phyloP scores from a whole-genome alignment of 2,329 filamentous ascomycete genomes.

The Microsporum audouinii region DNA sequence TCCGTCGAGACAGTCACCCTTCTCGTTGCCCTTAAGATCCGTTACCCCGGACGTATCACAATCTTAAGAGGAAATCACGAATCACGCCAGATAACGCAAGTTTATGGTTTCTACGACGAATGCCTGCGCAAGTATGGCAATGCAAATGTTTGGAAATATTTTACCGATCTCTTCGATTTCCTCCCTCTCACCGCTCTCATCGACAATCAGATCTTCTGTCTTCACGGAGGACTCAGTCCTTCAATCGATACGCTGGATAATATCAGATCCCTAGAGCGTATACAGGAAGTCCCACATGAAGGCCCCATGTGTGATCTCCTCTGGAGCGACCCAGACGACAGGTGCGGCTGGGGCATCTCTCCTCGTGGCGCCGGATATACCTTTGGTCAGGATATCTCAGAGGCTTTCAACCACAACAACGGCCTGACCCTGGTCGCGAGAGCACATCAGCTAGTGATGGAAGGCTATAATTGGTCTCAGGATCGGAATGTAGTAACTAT shows the following conservation, averaged over 20 bases:
- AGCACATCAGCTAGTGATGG: slow-evolving; percentile 64
- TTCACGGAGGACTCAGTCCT: slow-evolving; percentile 60
- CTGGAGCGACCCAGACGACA: slow-evolving; percentile 63
- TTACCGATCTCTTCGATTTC: slow-evolving; percentile 68
- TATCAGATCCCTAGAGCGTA: slow-evolving; percentile 60
- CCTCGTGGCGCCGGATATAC: slow-evolving; percentile 54
- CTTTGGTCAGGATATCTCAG: slow-evolving; percentile 60
- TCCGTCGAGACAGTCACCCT: slow-evolving; percentile 62
- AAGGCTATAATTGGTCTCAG: slow-evolving; percentile 80
- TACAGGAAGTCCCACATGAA: slow-evolving; percentile 66
- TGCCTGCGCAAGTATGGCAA: slow-evolving; percentile 68
- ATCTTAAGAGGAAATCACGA: slow-evolving; percentile 66
- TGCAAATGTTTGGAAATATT: slow-evolving; percentile 67
- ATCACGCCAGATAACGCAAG: slow-evolving; percentile 65
- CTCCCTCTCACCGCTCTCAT: slow-evolving; percentile 62
- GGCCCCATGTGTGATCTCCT: slow-evolving; percentile 67
- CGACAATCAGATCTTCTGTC: slow-evolving; percentile 61
- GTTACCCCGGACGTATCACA: slow-evolving; percentile 61
- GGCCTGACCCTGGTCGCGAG: slow-evolving; percentile 59
- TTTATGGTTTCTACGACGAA: slow-evolving; percentile 70
- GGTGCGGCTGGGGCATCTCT: slow-evolving; percentile 59
- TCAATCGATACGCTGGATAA: slow-evolving; percentile 66
- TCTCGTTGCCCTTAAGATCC: slow-evolving; percentile 56
- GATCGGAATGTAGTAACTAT: slow-evolving; percentile 85
- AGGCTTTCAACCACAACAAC: slow-evolving; percentile 68